Conservation (phyloP, 805 yeast species). For the Kluyveromyces lactis region DNA sequence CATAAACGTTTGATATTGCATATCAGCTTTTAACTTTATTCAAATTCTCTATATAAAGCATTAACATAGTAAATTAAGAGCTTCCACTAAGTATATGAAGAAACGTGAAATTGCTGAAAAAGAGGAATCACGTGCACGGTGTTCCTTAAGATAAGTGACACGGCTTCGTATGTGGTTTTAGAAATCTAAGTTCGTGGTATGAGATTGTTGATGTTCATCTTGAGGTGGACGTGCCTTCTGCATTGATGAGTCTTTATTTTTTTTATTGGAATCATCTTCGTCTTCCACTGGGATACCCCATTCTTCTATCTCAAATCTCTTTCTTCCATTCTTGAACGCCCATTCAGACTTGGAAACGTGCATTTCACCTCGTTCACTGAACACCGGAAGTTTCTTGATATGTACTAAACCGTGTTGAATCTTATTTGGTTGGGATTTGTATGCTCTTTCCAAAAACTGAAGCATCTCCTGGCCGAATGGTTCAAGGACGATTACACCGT, state of each 20-base stretch:
- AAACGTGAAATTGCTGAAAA: too few relatives aligned
- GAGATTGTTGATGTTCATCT: not conserved
- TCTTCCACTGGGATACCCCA: slow-evolving; percentile 98
- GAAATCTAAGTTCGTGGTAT: not conserved
- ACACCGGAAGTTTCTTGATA: slow-evolving; percentile 58
- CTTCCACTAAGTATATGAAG: too few relatives aligned
- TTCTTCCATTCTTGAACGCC: slow-evolving; percentile 78
- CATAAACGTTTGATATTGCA: too few relatives aligned
- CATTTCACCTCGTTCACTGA: slow-evolving; percentile 71
- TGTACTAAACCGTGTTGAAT: slow-evolving; percentile 83
- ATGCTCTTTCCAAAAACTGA: slow-evolving; percentile 57
- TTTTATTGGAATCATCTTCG: slow-evolving; percentile 35
- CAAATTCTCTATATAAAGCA: too few relatives aligned
- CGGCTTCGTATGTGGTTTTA: too few relatives aligned
- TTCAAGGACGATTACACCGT: slow-evolving; percentile 62
- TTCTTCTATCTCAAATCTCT: slow-evolving; percentile 77
- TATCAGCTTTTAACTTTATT: too few relatives aligned
- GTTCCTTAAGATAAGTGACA: too few relatives aligned
- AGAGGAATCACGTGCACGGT: too few relatives aligned
- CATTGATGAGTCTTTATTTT: not conserved
- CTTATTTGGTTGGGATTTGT: slow-evolving; percentile 53
- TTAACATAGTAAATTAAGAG: too few relatives aligned
- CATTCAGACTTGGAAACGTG: slow-evolving; percentile 63
- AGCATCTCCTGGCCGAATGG: slow-evolving; percentile 75
- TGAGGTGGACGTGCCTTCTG: not conserved